Evolutionary conservation across 225 moss, liverwort and hornwort species (phyloP).

Genomic region (Straminergon stramineum): DNA sequence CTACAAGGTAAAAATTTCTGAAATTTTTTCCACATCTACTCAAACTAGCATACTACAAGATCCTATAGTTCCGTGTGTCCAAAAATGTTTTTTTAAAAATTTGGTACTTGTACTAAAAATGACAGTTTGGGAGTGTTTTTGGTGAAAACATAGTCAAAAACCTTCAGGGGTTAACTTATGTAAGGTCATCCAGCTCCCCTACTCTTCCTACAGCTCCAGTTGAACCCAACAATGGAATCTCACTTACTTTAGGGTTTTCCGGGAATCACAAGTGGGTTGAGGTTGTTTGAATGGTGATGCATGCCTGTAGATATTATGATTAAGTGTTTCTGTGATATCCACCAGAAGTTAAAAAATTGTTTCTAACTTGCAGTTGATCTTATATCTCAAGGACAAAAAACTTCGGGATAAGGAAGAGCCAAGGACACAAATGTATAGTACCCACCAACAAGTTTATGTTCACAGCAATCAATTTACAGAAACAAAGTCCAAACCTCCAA

Average conservation of each 20-base stretch:
- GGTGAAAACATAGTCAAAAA: no score
- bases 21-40: no score
- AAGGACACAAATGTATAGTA: not conserved
- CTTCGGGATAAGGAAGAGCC: not conserved
- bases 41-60: no score
- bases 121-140: no score
- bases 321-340: not conserved
- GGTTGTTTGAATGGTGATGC: not conserved
- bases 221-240: not conserved
- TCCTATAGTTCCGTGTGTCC: no score
- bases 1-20: no score
- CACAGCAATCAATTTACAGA: no score
- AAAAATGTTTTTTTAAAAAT: no score
- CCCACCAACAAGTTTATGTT: no score
- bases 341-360: not conserved
- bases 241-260: not conserved
- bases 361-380: not conserved
- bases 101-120: no score
- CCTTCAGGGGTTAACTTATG: no score
- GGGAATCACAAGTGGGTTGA: not conserved
- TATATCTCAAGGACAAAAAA: not conserved
- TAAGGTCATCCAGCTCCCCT: not conserved
- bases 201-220: not conserved
- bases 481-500: no score
- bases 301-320: not conserved